Conservation (phyloP, 164 flowering plant genomes). For the Litsea cubeba region DNA sequence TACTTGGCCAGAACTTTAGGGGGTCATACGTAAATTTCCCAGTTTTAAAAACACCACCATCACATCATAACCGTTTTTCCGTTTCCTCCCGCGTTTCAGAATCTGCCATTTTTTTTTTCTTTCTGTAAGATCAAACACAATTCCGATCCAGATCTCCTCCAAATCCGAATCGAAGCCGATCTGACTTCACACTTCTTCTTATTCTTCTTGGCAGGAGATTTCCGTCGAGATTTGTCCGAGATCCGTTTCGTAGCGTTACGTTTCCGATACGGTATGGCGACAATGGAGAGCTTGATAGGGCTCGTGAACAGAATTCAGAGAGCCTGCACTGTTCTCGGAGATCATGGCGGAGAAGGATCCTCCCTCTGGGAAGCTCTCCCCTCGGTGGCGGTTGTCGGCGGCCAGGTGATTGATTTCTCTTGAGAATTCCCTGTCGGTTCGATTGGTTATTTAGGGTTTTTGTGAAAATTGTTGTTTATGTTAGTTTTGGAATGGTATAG, state of each 20-base stretch:
- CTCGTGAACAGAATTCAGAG: slow-evolving; percentile 85
- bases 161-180: background rate
- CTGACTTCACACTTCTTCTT: background rate
- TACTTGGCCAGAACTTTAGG: background rate
- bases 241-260: background rate
- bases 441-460: background rate
- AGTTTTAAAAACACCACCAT: background rate
- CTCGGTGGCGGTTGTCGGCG: slow-evolving; percentile 95
- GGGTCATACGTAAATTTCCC: background rate
- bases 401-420: slow-evolving; percentile 50
- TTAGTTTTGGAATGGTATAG: slow-evolving; percentile 26
- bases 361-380: slow-evolving; percentile 99
- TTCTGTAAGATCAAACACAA: background rate
- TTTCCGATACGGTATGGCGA: slow-evolving; percentile 51
- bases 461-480: background rate
- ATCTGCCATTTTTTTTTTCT: background rate
- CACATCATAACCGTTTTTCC: slow-evolving; percentile 5
- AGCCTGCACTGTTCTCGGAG: slow-evolving; percentile 95
- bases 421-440: background rate
- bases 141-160: background rate
- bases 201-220: background rate
- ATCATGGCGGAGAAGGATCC: slow-evolving; percentile 92
- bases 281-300: slow-evolving; percentile 95
- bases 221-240: background rate
- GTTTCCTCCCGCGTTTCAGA: background rate